Evolutionary conservation across 352 stramenopile species (phyloP), one percentile per base, ranked within the genome.

Genomic region (Pythium rhizo-oryzae): DNA sequence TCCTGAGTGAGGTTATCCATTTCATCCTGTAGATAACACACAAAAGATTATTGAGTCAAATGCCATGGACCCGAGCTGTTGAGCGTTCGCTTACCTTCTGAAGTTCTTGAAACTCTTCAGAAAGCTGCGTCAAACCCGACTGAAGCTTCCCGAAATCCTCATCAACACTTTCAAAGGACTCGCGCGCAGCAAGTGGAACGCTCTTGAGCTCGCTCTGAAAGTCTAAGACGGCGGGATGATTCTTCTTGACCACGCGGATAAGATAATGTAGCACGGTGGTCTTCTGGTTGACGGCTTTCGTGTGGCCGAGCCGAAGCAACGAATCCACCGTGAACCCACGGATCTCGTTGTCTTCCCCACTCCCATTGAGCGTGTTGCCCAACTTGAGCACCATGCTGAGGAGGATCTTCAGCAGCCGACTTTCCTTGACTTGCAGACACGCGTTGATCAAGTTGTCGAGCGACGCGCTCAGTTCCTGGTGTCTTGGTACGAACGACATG

Each of bases 221-320:
- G n/a, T 96, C 84, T 0, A 99, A 72, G 13, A 99, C 79, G 41
- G 88, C 79, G 11, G 84, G 80, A 30, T 99, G 93, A 69, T 99
- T 99, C 41, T 94, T 94, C 72, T 98, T 97, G 8, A 99, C 87
- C 5, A 99, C 67, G 52, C 96, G 97, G 8, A 99, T 93, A 13
- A 99, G 77, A 74, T 99, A 99, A 65, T 99, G 96, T n/a, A 99
- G 79, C 33, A 99, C 96, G 16, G 94, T 99, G 16, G 97, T 99
- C 74, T 99, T 99, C 71, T 99, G 96, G 71, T 99, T 93, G 23
- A 94, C 80, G 8, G 97, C 98, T 74, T 99, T 99, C 49, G 98
- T 98, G 70, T 99, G 84, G 0, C 83, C 85, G 23, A 89, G 94
- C 33, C 85, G 96, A 2, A 99, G 75, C 15, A 99, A 70, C 16